A percentile compares a stretch with the other conserved stretches of the same genome.
phyloP scores from a whole-genome alignment of 164 flowering plant genomes.

The Aristolochia fimbriata region DNA sequence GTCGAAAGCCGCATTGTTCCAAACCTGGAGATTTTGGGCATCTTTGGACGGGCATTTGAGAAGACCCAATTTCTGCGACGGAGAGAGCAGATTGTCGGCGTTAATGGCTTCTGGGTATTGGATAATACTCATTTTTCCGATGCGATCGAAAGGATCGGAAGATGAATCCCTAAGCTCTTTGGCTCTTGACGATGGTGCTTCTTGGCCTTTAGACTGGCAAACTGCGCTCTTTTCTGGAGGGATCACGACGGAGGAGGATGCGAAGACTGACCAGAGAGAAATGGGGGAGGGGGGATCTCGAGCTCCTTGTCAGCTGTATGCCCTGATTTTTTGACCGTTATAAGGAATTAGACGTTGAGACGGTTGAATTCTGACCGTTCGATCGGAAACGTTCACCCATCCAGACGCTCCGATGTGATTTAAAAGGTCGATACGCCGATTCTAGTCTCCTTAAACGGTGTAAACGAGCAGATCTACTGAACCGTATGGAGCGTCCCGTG shows the following conservation, averaged over 20 bases:
- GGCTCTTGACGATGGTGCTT: not conserved
- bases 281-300: not conserved
- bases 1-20: slow-evolving; percentile 67
- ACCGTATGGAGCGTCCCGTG: no score
- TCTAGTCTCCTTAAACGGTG: no score
- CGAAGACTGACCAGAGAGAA: not conserved
- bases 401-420: slow-evolving; percentile 52
- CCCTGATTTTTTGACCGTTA: slow-evolving; percentile 53
- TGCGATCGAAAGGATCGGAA: not conserved
- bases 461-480: no score
- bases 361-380: slow-evolving; percentile 28
- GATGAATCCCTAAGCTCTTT: not conserved
- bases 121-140: no score
- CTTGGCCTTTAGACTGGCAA: not conserved
- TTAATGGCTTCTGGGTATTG: not conserved
- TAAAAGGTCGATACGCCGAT: not conserved
- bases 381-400: slow-evolving; percentile 30
- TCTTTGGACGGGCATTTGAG: slow-evolving; percentile 25
- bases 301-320: slow-evolving; percentile 3
- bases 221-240: no score
- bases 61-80: slow-evolving; percentile 26
- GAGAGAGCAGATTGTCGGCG: slow-evolving; percentile 1
- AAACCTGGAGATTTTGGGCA: slow-evolving; percentile 48
- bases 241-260: no score
- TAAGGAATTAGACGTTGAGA: slow-evolving; percentile 31